These are phyloP conservation scores for Nicotiana tomentosiformis DNA, from an alignment of 257 asterid species.

Conservation along the genomic window DNA sequence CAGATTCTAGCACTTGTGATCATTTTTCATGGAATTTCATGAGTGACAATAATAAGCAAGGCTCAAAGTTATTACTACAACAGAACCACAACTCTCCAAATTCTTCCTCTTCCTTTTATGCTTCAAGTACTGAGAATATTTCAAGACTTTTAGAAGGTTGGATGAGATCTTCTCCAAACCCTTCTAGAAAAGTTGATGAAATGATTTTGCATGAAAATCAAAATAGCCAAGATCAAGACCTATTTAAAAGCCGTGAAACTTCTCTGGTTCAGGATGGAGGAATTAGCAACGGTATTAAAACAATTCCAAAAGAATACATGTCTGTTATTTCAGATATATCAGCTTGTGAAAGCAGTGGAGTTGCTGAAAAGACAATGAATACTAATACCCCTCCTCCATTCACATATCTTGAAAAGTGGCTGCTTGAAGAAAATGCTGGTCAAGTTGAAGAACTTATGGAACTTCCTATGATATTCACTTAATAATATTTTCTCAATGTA, in stretches of 20 bases:
- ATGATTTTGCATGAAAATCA: not conserved
- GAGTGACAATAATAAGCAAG: conserved; percentile 1
- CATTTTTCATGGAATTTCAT: conserved; percentile 24
- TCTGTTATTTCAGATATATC: conserved; percentile 19
- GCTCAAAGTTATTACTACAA: not conserved
- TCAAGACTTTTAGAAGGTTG: conserved; percentile 89
- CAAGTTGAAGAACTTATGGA: conserved; percentile 68
- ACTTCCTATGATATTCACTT: conserved; percentile 56
- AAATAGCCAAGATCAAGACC: not conserved
- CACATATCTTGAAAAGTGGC: conserved; percentile 81
- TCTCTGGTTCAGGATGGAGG: not conserved
- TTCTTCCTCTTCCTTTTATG: conserved; percentile 38
- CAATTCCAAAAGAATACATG: not conserved
- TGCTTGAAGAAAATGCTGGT: conserved; percentile 66
- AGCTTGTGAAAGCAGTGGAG: conserved; percentile 37
- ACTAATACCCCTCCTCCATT: conserved; percentile 43
- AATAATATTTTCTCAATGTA: not conserved
- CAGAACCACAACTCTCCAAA: conserved; percentile 23
- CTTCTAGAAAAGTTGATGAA: not conserved
- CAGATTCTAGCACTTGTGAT: conserved; percentile 10
- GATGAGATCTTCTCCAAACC: conserved; percentile 69
- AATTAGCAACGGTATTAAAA: not conserved
- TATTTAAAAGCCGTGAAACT: not conserved
- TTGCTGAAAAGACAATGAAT: conserved; percentile 23
- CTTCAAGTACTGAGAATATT: conserved; percentile 86